phyloP scores from a whole-genome alignment of 2,329 filamentous ascomycete genomes.

The Colletotrichum camelliae region DNA sequence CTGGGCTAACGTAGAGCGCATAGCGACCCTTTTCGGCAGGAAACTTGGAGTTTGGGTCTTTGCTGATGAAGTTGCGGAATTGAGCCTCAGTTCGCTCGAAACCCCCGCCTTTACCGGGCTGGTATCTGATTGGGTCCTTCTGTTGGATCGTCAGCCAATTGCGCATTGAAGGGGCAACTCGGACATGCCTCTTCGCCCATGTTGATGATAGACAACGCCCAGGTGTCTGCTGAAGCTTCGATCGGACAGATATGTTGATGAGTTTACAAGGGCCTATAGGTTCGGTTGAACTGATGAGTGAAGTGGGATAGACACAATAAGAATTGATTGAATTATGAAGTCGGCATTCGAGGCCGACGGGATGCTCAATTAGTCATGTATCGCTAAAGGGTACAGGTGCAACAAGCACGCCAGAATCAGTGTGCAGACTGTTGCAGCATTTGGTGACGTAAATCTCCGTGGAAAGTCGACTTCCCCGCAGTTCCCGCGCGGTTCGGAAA shows the following conservation, averaged over 20 bases:
- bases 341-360: background rate
- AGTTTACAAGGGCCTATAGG: too few species aligned
- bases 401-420: background rate
- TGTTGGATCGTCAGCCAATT: background rate
- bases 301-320: background rate
- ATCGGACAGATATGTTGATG: background rate
- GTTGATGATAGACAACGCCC: background rate
- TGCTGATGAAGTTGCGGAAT: conserved; percentile 63
- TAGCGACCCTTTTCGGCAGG: conserved; percentile 66
- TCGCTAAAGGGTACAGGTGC: background rate
- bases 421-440: background rate
- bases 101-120: conserved; percentile 45
- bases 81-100: conserved; percentile 58
- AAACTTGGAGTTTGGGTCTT: conserved; percentile 54
- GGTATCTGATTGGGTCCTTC: conserved; percentile 4
- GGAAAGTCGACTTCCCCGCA: background rate
- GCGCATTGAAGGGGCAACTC: background rate
- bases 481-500: conserved; percentile 5
- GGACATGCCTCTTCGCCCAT: background rate
- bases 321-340: background rate
- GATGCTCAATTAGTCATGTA: background rate
- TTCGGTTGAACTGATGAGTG: too few species aligned
- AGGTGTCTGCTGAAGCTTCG: background rate
- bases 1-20: conserved; percentile 64
- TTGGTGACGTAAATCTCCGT: background rate